A percentile compares a stretch with the other conserved stretches of the same genome.
These are phyloP conservation scores for Pseudocercospora macadamiae DNA, from an alignment of 2,329 filamentous ascomycete species.

Conservation along the genomic window DNA sequence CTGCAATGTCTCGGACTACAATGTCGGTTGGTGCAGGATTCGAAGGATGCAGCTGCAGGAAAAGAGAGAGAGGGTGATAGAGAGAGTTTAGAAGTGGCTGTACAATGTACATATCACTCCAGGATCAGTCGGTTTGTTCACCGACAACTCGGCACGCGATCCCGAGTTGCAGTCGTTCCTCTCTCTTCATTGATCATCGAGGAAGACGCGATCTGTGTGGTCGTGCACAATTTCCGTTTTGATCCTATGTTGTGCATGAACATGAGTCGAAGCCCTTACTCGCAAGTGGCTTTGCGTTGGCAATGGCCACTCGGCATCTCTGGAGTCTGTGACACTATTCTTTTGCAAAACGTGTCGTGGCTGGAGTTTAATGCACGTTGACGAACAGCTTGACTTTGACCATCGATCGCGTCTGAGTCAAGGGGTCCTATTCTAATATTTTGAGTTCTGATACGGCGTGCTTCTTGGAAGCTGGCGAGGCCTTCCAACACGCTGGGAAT, in stretches of 20 bases:
- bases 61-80: background rate
- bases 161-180: background rate
- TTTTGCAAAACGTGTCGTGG: constrained; percentile 1
- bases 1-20: background rate
- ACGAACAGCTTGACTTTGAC: background rate
- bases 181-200: background rate
- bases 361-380: constrained; percentile 5
- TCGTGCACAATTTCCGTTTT: background rate
- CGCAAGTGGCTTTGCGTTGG: no score
- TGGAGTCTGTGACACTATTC: background rate
- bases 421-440: background rate
- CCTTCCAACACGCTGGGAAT: background rate
- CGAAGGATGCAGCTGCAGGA: no score
- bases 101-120: background rate
- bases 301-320: background rate
- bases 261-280: constrained; percentile 1
- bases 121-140: constrained; percentile 1
- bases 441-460: background rate
- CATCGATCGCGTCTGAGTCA: background rate
- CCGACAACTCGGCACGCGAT: constrained; percentile 4
- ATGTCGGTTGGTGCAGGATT: background rate
- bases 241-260: constrained; percentile 3
- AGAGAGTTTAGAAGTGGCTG: background rate
- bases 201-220: background rate
- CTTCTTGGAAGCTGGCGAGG: background rate